Evolutionary conservation across 768 basidiomycete genomes (phyloP).

Genomic region (Coprinopsis cinerea): DNA sequence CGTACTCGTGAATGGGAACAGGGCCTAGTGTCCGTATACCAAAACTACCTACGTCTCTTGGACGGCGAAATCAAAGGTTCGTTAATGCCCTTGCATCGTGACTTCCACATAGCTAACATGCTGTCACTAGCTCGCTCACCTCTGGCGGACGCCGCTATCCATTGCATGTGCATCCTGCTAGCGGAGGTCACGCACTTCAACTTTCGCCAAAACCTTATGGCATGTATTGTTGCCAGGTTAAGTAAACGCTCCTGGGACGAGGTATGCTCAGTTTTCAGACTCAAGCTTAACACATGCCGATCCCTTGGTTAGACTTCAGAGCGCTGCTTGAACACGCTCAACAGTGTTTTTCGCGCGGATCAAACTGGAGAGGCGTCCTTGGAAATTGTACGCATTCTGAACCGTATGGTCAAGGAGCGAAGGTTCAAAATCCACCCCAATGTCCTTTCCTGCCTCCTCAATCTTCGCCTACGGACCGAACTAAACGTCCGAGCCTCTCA

Average conservation of each 20-base stretch:
- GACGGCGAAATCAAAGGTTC: conserved; percentile 86
- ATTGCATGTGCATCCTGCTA: conserved; percentile 83
- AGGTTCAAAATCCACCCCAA: conserved; percentile 87
- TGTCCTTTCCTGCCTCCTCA: conserved; percentile 76
- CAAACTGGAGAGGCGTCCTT: conserved; percentile 75
- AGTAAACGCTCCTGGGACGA: conserved; percentile 87
- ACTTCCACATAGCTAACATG: conserved; percentile 11
- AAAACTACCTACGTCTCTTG: conserved; percentile 78
- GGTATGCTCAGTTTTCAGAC: conserved; percentile 38
- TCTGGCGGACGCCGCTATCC: conserved; percentile 63
- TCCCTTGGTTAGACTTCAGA: conserved; percentile 62
- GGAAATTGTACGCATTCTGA: conserved; percentile 83
- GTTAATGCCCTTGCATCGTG: conserved; percentile 11
- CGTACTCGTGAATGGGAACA: conserved; percentile 94
- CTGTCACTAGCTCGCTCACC: conserved; percentile 50
- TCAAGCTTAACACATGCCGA: conserved; percentile 11
- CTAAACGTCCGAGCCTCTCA: conserved; percentile 75
- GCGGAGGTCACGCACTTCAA: conserved; percentile 92
- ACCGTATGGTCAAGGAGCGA: conserved; percentile 94
- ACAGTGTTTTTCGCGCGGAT: conserved; percentile 80
- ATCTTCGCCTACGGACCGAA: conserved; percentile 84
- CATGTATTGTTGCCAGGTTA: conserved; percentile 72
- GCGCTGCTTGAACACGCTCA: conserved; percentile 75
- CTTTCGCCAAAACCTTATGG: conserved; percentile 90
- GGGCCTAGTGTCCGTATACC: conserved; percentile 83